These are phyloP conservation scores for Cystobasidium sp. DNA, from an alignment of 1,284 basidiomycete species.

Conservation along the genomic window DNA sequence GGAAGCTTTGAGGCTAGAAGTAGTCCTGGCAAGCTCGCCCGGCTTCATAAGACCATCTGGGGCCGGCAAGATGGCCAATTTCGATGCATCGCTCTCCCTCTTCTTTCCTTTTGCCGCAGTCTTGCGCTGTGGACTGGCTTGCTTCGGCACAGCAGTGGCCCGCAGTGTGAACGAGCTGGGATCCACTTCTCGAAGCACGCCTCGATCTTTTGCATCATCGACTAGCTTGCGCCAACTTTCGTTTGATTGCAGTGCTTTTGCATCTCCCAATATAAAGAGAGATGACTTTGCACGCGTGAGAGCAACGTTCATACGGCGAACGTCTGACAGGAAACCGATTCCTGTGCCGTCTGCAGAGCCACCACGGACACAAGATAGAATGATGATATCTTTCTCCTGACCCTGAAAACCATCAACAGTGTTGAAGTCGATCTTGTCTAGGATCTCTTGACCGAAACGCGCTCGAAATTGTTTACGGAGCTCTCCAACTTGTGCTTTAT, in stretches of 20 bases:
- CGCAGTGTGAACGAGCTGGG: slow-evolving; percentile 15
- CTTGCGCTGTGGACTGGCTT: slow-evolving; percentile 1
- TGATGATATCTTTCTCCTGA: slow-evolving; percentile 96
- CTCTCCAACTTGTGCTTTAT: slow-evolving; percentile 85
- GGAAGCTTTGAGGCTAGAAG: background rate
- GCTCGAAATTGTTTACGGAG: slow-evolving; percentile 72
- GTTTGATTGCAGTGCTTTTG: slow-evolving; percentile 81
- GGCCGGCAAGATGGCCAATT: slow-evolving; percentile 25
- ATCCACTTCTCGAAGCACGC: slow-evolving; percentile 42
- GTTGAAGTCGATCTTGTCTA: slow-evolving; percentile 84
- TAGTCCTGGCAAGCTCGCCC: slow-evolving; percentile 33
- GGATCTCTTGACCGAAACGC: slow-evolving; percentile 74
- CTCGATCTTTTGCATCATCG: slow-evolving; percentile 67
- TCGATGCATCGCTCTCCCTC: slow-evolving; percentile 3
- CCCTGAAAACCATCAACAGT: slow-evolving; percentile 97
- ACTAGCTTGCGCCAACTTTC: slow-evolving; percentile 78
- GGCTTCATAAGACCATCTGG: slow-evolving; percentile 41
- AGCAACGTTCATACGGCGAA: slow-evolving; percentile 89
- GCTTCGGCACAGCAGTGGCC: background rate
- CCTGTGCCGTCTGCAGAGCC: slow-evolving; percentile 67
- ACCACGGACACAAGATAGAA: slow-evolving; percentile 86
- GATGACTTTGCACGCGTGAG: slow-evolving; percentile 93
- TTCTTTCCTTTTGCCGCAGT: slow-evolving; percentile 15
- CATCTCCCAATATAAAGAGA: slow-evolving; percentile 90
- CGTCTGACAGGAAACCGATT: slow-evolving; percentile 77